These are phyloP conservation scores for Protomyces gravidus DNA, from an alignment of 1,139 yeast species.

Conservation along the genomic window DNA sequence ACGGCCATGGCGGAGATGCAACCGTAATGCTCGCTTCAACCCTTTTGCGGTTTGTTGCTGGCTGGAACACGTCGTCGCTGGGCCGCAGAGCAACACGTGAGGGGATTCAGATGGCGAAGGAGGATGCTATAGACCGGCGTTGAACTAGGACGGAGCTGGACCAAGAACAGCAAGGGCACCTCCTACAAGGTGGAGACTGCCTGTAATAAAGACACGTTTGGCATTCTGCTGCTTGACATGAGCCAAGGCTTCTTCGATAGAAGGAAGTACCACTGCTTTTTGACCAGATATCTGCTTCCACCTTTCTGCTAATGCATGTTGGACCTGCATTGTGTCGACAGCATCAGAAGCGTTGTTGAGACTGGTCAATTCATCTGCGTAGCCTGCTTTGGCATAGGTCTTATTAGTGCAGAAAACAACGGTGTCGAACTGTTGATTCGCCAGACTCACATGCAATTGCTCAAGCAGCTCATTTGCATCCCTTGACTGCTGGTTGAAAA, in stretches of 20 bases:
- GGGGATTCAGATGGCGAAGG: background rate
- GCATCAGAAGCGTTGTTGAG: constrained; percentile 73
- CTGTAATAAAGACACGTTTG: constrained; percentile 64
- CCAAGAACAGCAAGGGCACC: constrained; percentile 81
- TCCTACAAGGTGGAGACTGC: constrained; percentile 90
- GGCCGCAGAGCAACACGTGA: no score
- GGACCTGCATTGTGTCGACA: constrained; percentile 76
- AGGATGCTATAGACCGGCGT: no score
- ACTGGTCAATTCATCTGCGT: constrained; percentile 70
- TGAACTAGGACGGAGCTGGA: no score
- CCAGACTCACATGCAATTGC: constrained; percentile 44
- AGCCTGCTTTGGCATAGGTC: constrained; percentile 79
- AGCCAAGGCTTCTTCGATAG: constrained; percentile 70
- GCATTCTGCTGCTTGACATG: constrained; percentile 45
- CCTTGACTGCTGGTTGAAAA: constrained; percentile 92
- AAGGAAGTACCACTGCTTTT: constrained; percentile 57
- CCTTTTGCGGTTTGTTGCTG: no score
- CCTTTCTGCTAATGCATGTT: constrained; percentile 61
- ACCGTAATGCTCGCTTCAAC: no score
- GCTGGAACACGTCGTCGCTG: no score
- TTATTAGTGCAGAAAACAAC: constrained; percentile 86
- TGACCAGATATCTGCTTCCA: constrained; percentile 55
- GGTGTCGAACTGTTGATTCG: constrained; percentile 52
- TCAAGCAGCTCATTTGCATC: constrained; percentile 66
- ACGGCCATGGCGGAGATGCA: constrained; percentile 18